phyloP scores from a whole-genome alignment of 768 basidiomycete genomes.

The Dioszegia crocea region DNA sequence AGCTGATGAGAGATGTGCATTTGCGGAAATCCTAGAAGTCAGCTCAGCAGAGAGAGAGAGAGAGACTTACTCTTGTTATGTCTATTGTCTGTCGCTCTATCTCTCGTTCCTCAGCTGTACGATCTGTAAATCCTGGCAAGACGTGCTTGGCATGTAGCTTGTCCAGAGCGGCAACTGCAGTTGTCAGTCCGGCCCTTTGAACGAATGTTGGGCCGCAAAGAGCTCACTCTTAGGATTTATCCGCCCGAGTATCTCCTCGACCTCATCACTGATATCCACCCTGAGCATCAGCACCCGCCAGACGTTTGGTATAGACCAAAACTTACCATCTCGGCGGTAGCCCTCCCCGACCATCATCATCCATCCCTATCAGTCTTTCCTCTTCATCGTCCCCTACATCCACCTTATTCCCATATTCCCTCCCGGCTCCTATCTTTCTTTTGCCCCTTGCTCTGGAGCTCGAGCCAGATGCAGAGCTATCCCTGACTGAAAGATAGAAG shows the following conservation, averaged over 20 bases:
- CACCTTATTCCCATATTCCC: slow-evolving; percentile 35
- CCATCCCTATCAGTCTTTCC: slow-evolving; percentile 56
- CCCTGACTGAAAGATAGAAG: slow-evolving; percentile 88
- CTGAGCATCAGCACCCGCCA: slow-evolving; percentile 51
- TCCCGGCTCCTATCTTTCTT: slow-evolving; percentile 1
- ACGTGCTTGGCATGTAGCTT: slow-evolving; percentile 94
- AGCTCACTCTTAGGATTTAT: slow-evolving; percentile 73
- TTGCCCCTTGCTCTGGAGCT: slow-evolving; percentile 8
- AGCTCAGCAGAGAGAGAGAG: not conserved
- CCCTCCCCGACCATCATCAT: slow-evolving; percentile 35
- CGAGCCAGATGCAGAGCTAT: slow-evolving; percentile 55
- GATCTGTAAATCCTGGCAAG: slow-evolving; percentile 93
- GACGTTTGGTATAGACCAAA: too few relatives aligned
- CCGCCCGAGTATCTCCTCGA: slow-evolving; percentile 68
- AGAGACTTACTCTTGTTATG: slow-evolving; percentile 70
- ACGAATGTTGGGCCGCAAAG: not conserved
- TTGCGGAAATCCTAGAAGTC: slow-evolving; percentile 62
- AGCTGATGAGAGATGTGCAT: slow-evolving; percentile 64
- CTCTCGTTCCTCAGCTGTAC: slow-evolving; percentile 85
- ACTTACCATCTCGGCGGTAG: slow-evolving; percentile 82
- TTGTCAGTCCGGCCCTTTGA: not conserved
- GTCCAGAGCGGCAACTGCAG: slow-evolving; percentile 76
- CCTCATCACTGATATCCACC: slow-evolving; percentile 89
- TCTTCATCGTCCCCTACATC: slow-evolving; percentile 47
- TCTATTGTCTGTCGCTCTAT: slow-evolving; percentile 79